These are phyloP conservation scores for Apiotrichum montevideense DNA, from an alignment of 1,284 basidiomycete genomes.

Conservation along the genomic window DNA sequence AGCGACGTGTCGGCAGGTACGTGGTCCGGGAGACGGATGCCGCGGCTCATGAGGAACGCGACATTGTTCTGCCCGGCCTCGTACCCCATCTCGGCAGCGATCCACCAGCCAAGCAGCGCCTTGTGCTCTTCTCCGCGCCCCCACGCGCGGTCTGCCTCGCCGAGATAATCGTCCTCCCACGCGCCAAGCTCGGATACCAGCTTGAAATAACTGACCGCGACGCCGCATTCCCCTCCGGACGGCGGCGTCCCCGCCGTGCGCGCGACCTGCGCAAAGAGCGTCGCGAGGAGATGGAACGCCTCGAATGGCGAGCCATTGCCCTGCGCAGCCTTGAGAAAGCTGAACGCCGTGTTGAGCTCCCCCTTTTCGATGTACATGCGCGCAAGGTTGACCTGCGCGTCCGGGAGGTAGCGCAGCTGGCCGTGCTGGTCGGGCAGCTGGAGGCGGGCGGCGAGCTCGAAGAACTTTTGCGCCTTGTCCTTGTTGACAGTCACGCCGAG, in stretches of 20 bases:
- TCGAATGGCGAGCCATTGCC: constrained; percentile 83
- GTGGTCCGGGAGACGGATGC: background rate
- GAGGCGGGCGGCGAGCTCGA: constrained; percentile 71
- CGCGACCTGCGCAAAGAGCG: constrained; percentile 62
- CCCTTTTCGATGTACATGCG: constrained; percentile 61
- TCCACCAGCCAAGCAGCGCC: constrained; percentile 79
- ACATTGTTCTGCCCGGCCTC: constrained; percentile 95
- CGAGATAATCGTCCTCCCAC: constrained; percentile 78
- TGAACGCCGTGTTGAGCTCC: constrained; percentile 53
- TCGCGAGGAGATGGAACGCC: constrained; percentile 83
- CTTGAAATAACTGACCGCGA: constrained; percentile 77
- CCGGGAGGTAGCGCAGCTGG: constrained; percentile 49
- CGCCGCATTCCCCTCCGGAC: constrained; percentile 58
- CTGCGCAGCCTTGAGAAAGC: constrained; percentile 73
- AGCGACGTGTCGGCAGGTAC: constrained; percentile 56
- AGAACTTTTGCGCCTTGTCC: constrained; percentile 59
- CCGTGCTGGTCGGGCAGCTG: constrained; percentile 51
- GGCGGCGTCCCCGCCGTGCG: constrained; percentile 25
- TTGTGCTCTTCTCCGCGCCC: constrained; percentile 57
- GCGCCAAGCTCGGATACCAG: constrained; percentile 77
- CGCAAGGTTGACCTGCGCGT: constrained; percentile 83
- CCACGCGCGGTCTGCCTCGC: constrained; percentile 77
- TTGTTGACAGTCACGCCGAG: constrained; percentile 55
- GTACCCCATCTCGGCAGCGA: constrained; percentile 84
- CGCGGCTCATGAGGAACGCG: constrained; percentile 82